These are phyloP conservation scores for Symbiodinium pilosum DNA, from an alignment of 73 alveolate species.

Conservation along the genomic window DNA sequence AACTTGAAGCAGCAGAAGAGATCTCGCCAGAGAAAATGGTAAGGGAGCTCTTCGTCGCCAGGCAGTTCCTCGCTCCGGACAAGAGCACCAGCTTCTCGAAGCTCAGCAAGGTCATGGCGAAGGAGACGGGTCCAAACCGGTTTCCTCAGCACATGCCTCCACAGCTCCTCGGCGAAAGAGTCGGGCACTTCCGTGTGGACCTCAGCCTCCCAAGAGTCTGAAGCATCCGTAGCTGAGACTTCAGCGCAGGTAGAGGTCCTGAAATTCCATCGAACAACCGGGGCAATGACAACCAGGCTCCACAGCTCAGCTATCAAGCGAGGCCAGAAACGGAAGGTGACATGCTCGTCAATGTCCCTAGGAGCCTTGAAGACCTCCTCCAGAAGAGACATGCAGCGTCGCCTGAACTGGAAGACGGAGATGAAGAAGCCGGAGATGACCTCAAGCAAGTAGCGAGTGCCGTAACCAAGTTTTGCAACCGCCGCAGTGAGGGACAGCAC, in stretches of 20 bases:
- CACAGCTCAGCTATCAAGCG: neutral
- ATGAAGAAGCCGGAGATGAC: neutral
- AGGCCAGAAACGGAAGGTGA: neutral
- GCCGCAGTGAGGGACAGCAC: too few relatives aligned
- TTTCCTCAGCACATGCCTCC: neutral
- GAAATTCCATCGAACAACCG: neutral
- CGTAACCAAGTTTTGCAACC: too few relatives aligned
- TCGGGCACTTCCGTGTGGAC: neutral
- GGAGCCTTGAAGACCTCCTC: conserved; percentile 34
- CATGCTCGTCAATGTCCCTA: neutral
- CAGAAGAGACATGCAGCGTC: conserved; percentile 29
- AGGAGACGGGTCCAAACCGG: neutral
- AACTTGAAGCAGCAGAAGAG: neutral
- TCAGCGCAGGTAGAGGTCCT: neutral
- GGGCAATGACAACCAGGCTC: neutral
- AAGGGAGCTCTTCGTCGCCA: neutral
- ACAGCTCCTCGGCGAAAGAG: neutral
- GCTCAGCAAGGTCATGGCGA: neutral
- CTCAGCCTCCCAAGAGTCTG: neutral
- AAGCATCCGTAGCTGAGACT: neutral
- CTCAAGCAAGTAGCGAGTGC: neutral
- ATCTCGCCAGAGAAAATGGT: neutral
- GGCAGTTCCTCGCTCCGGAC: neutral
- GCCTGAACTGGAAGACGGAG: neutral
- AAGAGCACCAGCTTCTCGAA: neutral